phyloP scores from a whole-genome alignment of 2,329 filamentous ascomycete species.

The Diaporthe helianthi region DNA sequence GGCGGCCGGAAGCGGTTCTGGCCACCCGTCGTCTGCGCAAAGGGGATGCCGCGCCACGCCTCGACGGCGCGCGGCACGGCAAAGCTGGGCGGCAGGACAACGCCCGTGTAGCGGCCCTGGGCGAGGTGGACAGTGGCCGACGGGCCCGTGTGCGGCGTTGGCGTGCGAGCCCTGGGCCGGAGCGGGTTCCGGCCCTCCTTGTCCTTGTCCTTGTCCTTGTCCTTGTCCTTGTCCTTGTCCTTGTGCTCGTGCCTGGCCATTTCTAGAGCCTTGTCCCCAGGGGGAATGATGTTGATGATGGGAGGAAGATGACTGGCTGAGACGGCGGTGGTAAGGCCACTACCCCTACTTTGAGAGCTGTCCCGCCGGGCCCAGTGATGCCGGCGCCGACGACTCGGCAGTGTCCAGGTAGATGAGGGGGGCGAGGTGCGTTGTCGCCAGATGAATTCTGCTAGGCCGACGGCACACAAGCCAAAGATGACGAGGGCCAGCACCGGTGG shows the following conservation, averaged over 20 bases:
- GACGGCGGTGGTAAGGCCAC: background rate
- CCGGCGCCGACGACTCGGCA: background rate
- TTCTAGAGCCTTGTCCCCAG: background rate
- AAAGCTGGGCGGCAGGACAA: conserved; percentile 41
- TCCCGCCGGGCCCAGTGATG: background rate
- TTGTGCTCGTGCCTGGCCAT: conserved; percentile 31
- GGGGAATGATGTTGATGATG: background rate
- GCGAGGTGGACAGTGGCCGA: conserved; percentile 42
- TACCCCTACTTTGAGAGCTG: background rate
- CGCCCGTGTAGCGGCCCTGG: conserved; percentile 52
- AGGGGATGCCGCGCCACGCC: conserved; percentile 58
- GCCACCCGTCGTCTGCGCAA: conserved; percentile 50
- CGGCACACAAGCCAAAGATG: background rate
- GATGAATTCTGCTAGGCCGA: background rate
- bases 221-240: background rate
- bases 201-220: background rate
- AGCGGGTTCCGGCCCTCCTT: conserved; percentile 15
- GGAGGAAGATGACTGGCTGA: too few relatives aligned
- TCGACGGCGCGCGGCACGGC: conserved; percentile 52
- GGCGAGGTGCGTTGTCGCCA: background rate
- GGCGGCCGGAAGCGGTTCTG: conserved; percentile 55
- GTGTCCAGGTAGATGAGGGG: background rate
- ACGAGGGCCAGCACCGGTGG: background rate
- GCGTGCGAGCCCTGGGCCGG: conserved; percentile 13
- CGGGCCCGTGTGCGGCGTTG: conserved; percentile 27